Evolutionary conservation across 2,329 filamentous ascomycete genomes (phyloP).

Genomic region (Xylaria digitata): DNA sequence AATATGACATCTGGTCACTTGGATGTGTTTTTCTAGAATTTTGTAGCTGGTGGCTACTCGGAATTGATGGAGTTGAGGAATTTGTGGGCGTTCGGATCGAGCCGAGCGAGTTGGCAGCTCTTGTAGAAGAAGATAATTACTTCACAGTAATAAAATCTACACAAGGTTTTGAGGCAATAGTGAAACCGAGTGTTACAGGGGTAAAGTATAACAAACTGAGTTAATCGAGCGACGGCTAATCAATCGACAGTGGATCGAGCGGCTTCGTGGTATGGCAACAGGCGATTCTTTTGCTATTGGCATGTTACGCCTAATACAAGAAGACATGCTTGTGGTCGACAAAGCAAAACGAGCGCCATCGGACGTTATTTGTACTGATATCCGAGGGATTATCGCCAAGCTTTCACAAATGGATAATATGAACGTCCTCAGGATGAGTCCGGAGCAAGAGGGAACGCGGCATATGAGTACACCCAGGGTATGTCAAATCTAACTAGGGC

Average conservation of each 20-base stretch:
- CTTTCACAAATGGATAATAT: background rate
- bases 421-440: too few species aligned
- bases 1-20: conserved; percentile 31
- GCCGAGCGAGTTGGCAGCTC: too few species aligned
- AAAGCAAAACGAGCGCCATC: background rate
- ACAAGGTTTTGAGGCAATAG: background rate
- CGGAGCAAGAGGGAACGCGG: too few species aligned
- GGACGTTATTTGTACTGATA: background rate
- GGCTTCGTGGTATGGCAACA: background rate
- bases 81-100: too few species aligned
- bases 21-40: conserved; percentile 25
- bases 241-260: conserved; percentile 4
- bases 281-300: conserved; percentile 1
- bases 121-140: background rate
- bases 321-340: conserved; percentile 20
- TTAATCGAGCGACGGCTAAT: background rate
- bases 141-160: background rate
- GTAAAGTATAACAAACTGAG: background rate
- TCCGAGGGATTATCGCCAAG: background rate
- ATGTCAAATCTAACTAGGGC: too few species aligned
- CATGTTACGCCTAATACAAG: conserved; percentile 20
- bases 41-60: conserved; percentile 18
- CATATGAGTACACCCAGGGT: too few species aligned
- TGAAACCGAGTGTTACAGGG: conserved; percentile 1
- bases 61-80: too few species aligned